Evolutionary conservation across 1,284 basidiomycete genomes (phyloP), one percentile per base, ranked within the genome.

Genomic region (Cryptococcus depauperatus): DNA sequence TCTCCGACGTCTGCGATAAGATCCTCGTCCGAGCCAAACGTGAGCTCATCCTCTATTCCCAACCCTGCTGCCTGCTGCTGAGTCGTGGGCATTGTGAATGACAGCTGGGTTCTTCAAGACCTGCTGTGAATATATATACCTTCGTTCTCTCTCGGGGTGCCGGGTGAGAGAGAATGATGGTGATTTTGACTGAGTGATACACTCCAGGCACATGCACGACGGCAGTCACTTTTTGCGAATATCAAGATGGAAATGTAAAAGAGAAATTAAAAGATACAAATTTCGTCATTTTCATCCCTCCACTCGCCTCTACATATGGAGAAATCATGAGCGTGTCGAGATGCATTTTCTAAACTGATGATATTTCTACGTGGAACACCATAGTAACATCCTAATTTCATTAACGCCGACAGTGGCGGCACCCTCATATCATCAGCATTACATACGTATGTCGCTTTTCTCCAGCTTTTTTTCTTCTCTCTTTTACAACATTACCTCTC

Each of bases 41-140:
- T 56, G 9, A 62, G 50, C 50, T 66, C 64, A 42, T 66, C 64
- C 37, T 66, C 64, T n/a, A 66, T 56, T n/a, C 64, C 64, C 11
- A 64, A 44, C 13, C 50, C 50, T 10, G 40, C 33, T 40, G 44
- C 40, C 10, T 43, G 40, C 14, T 19, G 37, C 6, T 13, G 22
- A 27, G 33, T 19, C 14, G 42, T 43, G 28, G 41, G 41, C 47
- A 52, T 51, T 13, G 14, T 37, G 37, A n/a, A n/a, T 21, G 21
- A 22, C 29, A 19, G 25, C 23, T 9, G 16, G 33, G 13, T 11
- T 23, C 22, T 14, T n/a, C 5, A 16, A 25, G 23, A 11, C 5
- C 30, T 1, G 13, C 8, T 33, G 32, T 8, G 6, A 6, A 18
- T 7, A 18, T 14, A 6, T 14, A 18, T 18, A 7, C 19, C 13